These are phyloP conservation scores for Sarcomyxa edulis DNA, from an alignment of 768 basidiomycete species.

Conservation along the genomic window DNA sequence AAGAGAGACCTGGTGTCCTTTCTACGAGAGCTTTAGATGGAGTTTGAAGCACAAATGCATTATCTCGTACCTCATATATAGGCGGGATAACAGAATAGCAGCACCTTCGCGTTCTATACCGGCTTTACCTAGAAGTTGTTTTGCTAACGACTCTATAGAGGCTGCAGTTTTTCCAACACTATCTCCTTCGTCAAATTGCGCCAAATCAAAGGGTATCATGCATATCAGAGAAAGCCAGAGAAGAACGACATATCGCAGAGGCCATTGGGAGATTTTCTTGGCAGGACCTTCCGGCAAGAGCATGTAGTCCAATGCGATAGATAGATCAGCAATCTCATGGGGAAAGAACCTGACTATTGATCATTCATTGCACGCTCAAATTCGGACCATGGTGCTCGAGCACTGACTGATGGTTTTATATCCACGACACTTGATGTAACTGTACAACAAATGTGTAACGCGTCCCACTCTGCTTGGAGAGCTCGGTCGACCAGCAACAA, in stretches of 20 bases:
- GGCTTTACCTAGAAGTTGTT: conserved; percentile 51
- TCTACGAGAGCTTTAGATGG: conserved; percentile 26
- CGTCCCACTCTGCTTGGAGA: conserved; percentile 40
- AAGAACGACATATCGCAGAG: conserved; percentile 75
- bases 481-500: conserved; percentile 23
- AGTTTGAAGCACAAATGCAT: background rate
- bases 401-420: conserved; percentile 86
- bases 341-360: conserved; percentile 86
- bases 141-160: conserved; percentile 54
- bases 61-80: conserved; percentile 67
- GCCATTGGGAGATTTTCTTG: conserved; percentile 54
- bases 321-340: conserved; percentile 81
- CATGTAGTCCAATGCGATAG: conserved; percentile 67
- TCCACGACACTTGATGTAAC: conserved; percentile 83
- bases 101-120: conserved; percentile 86
- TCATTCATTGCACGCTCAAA: conserved; percentile 11
- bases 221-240: conserved; percentile 94
- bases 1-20: conserved; percentile 53
- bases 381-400: conserved; percentile 5
- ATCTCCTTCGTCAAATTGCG: conserved; percentile 70
- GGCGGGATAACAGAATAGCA: conserved; percentile 70
- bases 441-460: conserved; percentile 63
- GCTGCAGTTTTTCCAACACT: conserved; percentile 48
- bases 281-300: conserved; percentile 37
- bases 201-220: conserved; percentile 89